Evolutionary conservation across 2,329 filamentous ascomycete genomes (phyloP), one percentile per base, ranked within the genome.

Genomic region (Thelonectria discophora): DNA sequence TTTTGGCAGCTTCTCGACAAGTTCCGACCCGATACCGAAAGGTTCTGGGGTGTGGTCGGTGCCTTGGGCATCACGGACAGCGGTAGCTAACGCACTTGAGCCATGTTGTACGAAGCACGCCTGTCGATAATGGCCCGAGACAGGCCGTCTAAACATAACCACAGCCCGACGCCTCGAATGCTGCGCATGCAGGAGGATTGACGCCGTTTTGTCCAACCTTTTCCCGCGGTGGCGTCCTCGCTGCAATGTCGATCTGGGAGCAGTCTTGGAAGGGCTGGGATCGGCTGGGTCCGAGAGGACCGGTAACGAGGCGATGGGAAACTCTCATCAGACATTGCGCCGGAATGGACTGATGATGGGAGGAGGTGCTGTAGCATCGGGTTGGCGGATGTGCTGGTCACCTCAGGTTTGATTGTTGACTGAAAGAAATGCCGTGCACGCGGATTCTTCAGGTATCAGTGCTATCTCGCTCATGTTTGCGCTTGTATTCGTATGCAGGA

Each of bases 351-450:
- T 39, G 37, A 50, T 46, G 51, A 24, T 24, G 24, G 24, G 24
- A 24, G 49, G 9, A 39, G 32, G 50, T 45, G 21, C 20, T 21
- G 42, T 50, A 20, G 58, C 39, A 49, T 46, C 58, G 56, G 56
- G 34, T 59, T 49, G 53, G 17, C 45, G 53, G 47, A 56, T 47
- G 52, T 52, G 58, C 55, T 50, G 49, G 32, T 34, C n/a, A n/a
- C n/a, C n/a, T 40, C 45, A 45, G 52, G 58, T 18, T 46, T 40
- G 46, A 34, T 24, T 24, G 34, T 18, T 3, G 42, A 13, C 15
- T 42, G 27, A 37, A 57, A 57, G 32, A 57, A 37, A 50, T 57
- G 46, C 45, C 27, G 42, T 45, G n/a, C n/a, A 11, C 3, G 12
- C 12, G 32, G 32, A 34, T 34, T 4, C 24, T 24, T 4, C 24